Evolutionary conservation across 2,329 filamentous ascomycete species (phyloP).

Genomic region (Cadophora gregata): DNA sequence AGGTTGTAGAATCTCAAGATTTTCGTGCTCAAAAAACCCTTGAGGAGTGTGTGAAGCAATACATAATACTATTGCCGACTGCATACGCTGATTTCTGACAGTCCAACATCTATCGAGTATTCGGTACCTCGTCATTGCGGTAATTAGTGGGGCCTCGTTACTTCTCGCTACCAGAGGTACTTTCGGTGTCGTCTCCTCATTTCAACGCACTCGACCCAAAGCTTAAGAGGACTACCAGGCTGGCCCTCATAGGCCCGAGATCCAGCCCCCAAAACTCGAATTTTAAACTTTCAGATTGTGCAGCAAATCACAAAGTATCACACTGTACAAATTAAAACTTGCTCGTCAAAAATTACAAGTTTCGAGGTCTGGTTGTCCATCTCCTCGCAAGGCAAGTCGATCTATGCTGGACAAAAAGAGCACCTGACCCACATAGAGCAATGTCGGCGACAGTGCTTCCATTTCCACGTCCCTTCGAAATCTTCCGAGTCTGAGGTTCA

Average conservation of each 20-base stretch:
- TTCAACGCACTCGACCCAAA: neutral
- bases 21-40: too few species aligned
- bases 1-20: too few species aligned
- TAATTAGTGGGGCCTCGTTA: neutral
- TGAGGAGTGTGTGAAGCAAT: neutral
- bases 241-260: too few species aligned
- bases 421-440: neutral
- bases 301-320: neutral
- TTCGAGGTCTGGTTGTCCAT: neutral
- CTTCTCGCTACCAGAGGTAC: neutral
- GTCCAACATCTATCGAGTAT: neutral
- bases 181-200: neutral
- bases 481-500: constrained; percentile 9
- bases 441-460: constrained; percentile 4
- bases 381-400: neutral
- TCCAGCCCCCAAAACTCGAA: too few species aligned
- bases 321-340: neutral
- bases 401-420: neutral
- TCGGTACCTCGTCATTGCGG: neutral
- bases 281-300: too few species aligned
- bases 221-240: neutral
- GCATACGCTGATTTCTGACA: neutral
- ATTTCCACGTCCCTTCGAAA: neutral
- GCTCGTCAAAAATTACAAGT: neutral
- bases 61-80: neutral